These are phyloP conservation scores for Phytophthora sp. DNA, from an alignment of 352 stramenopile genomes.

Conservation along the genomic window DNA sequence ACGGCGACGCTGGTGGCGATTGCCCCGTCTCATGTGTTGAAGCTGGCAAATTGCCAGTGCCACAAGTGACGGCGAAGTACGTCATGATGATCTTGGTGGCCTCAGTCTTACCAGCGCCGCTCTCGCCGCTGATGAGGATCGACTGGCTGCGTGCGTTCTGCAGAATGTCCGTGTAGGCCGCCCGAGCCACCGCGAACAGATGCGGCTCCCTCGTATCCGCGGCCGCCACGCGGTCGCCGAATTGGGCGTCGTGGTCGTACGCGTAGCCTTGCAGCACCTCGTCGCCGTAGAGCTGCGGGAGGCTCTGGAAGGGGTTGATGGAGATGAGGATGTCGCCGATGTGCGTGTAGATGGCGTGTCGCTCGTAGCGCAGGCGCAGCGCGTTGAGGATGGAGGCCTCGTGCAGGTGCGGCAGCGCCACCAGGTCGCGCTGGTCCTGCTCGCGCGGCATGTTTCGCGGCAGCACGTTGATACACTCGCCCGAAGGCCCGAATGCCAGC, in stretches of 20 bases:
- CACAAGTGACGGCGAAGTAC: conserved; percentile 83
- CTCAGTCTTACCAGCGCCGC: conserved; percentile 87
- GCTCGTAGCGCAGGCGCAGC: conserved; percentile 76
- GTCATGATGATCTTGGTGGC: conserved; percentile 93
- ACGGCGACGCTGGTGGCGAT: conserved; percentile 21
- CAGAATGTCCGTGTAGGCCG: conserved; percentile 75
- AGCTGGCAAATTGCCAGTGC: conserved; percentile 17
- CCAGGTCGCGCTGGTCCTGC: conserved; percentile 76
- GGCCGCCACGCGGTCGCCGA: conserved; percentile 12
- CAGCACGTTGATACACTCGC: conserved; percentile 74
- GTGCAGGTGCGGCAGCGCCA: conserved; percentile 84
- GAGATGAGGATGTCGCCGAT: conserved; percentile 89
- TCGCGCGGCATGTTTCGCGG: conserved; percentile 69
- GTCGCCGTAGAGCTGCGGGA: conserved; percentile 72
- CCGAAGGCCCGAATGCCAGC: conserved; percentile 40
- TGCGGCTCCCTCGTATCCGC: conserved; percentile 46
- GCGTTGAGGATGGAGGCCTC: conserved; percentile 86
- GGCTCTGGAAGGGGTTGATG: conserved; percentile 85
- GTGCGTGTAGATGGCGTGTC: conserved; percentile 87
- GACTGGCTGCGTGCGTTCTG: conserved; percentile 75
- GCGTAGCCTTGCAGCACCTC: conserved; percentile 55
- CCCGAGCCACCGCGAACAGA: conserved; percentile 77
- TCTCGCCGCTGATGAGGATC: conserved; percentile 89
- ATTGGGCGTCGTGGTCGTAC: conserved; percentile 28
- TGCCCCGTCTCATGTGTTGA: conserved; percentile 13